These are phyloP conservation scores for Paradendryphiella salina DNA, from an alignment of 2,329 filamentous ascomycete genomes.

Conservation along the genomic window DNA sequence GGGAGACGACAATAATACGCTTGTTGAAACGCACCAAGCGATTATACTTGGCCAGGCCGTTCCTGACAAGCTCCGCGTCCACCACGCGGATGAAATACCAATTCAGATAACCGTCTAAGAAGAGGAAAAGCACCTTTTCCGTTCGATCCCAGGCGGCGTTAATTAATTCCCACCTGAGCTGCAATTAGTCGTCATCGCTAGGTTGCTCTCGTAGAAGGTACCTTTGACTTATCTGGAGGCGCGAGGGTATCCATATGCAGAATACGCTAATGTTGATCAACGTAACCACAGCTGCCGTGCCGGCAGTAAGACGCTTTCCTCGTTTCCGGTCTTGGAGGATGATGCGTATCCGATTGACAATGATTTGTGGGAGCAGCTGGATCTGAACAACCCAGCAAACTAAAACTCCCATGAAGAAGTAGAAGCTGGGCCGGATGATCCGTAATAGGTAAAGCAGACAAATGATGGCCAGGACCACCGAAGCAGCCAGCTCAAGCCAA, in stretches of 20 bases:
- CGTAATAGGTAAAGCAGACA: constrained; percentile 40
- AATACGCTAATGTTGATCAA: constrained; percentile 40
- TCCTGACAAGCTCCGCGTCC: constrained; percentile 29
- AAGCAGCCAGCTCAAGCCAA: constrained; percentile 53
- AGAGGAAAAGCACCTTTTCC: constrained; percentile 32
- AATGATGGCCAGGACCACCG: constrained; percentile 48
- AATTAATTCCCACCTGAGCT: constrained; percentile 22
- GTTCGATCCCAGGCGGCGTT: constrained; percentile 36
- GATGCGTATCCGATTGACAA: constrained; percentile 36
- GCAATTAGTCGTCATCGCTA: background rate
- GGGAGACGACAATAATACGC: constrained; percentile 30
- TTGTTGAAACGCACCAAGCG: constrained; percentile 34
- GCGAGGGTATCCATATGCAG: constrained; percentile 36
- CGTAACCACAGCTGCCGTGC: constrained; percentile 21
- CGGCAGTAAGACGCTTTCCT: constrained; percentile 20
- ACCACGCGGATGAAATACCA: constrained; percentile 34
- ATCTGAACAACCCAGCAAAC: constrained; percentile 34
- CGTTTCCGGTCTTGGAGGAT: constrained; percentile 24
- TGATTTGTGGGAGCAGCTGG: constrained; percentile 38
- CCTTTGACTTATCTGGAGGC: constrained; percentile 27
- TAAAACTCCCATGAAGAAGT: constrained; percentile 36
- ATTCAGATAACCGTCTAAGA: constrained; percentile 32
- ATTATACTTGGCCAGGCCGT: constrained; percentile 34
- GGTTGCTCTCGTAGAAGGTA: constrained; percentile 1
- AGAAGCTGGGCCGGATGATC: constrained; percentile 39